Evolutionary conservation across 2,329 filamentous ascomycete genomes (phyloP).

Genomic region (Seiridium cupressi): DNA sequence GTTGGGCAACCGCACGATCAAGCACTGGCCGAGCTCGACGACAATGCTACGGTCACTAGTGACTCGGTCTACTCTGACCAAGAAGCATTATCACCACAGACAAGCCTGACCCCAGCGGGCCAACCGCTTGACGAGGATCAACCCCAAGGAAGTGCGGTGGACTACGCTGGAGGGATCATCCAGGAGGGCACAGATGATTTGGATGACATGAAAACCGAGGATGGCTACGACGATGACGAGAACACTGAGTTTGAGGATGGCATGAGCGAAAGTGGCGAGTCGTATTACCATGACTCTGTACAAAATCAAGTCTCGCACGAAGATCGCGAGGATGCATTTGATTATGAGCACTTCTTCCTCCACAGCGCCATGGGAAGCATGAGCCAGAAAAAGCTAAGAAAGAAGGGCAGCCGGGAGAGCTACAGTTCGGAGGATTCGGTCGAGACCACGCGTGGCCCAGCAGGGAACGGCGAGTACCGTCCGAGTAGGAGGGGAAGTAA

Average conservation of each 20-base stretch:
- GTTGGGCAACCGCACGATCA: neutral
- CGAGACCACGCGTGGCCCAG: constrained; percentile 57
- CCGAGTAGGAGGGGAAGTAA: constrained; percentile 41
- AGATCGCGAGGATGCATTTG: constrained; percentile 91
- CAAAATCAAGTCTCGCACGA: constrained; percentile 74
- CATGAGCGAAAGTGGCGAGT: constrained; percentile 61
- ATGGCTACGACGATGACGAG: constrained; percentile 31
- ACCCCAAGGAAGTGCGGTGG: constrained; percentile 3
- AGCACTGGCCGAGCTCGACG: constrained; percentile 11
- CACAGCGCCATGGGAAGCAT: constrained; percentile 87
- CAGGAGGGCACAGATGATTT: constrained; percentile 28
- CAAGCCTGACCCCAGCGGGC: constrained; percentile 11
- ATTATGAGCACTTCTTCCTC: constrained; percentile 94
- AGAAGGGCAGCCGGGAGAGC: constrained; percentile 48
- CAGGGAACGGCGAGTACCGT: constrained; percentile 17
- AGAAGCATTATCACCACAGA: constrained; percentile 24
- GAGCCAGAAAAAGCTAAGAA: constrained; percentile 48
- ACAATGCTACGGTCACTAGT: constrained; percentile 25
- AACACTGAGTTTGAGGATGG: constrained; percentile 33
- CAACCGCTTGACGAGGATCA: constrained; percentile 4
- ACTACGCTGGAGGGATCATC: constrained; percentile 10
- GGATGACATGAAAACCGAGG: constrained; percentile 22
- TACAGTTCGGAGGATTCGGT: constrained; percentile 59
- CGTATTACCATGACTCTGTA: constrained; percentile 60
- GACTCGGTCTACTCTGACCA: constrained; percentile 20